phyloP scores from a whole-genome alignment of 78 protist genomes.

The Acrasis kona region DNA sequence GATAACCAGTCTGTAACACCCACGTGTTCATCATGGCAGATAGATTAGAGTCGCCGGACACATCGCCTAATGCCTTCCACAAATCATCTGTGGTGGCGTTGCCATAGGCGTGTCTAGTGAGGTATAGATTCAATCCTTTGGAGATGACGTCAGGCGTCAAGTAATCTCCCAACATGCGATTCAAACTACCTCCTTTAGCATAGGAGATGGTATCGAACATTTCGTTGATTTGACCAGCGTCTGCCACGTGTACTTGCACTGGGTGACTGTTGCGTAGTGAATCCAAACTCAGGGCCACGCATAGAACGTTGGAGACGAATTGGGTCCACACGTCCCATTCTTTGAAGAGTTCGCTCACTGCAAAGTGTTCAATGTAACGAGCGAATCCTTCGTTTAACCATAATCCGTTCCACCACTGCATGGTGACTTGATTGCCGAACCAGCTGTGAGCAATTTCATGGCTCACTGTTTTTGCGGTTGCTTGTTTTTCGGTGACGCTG shows the following conservation, averaged over 20 bases:
- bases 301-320: conserved; percentile 15
- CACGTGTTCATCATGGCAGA: conserved; percentile 47
- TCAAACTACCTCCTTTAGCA: conserved; percentile 44
- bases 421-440: conserved; percentile 95
- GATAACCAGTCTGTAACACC: conserved; percentile 69
- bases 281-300: conserved; percentile 47
- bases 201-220: conserved; percentile 81
- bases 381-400: conserved; percentile 85
- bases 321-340: conserved; percentile 68
- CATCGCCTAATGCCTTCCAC: conserved; percentile 50
- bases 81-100: conserved; percentile 51
- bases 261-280: conserved; percentile 67
- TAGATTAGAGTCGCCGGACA: conserved; percentile 35
- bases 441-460: conserved; percentile 62
- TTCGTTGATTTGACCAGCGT: conserved; percentile 53
- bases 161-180: conserved; percentile 51
- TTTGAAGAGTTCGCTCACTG: conserved; percentile 36
- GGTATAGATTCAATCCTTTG: conserved; percentile 1
- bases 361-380: conserved; percentile 23
- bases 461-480: conserved; percentile 36
- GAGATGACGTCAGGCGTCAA: conserved; percentile 16
- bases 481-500: conserved; percentile 15
- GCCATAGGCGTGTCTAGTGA: not conserved
- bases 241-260: conserved; percentile 62
- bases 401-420: conserved; percentile 89